Conservation (phyloP, 805 yeast species). For the Ogataea naganishii region DNA sequence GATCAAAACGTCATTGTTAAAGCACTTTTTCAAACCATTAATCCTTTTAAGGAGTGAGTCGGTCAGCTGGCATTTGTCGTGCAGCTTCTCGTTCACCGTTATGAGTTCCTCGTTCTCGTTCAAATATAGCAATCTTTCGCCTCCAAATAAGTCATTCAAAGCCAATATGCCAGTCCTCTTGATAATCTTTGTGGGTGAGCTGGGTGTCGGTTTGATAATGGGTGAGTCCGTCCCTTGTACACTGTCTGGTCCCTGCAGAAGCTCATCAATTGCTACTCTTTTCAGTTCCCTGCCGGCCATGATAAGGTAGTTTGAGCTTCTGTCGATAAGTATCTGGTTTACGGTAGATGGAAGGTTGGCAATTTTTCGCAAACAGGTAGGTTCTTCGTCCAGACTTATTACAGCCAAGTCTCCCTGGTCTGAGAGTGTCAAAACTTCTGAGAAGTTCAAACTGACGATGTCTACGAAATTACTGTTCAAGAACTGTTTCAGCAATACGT, state of each 20-base stretch:
- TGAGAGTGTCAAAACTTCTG: constrained; percentile 28
- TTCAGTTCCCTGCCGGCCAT: constrained; percentile 10
- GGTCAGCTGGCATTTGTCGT: constrained; percentile 15
- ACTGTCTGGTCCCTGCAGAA: constrained; percentile 4
- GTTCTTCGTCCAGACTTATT: constrained; percentile 17
- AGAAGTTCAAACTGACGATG: constrained; percentile 23
- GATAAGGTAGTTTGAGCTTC: constrained; percentile 8
- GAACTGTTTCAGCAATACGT: constrained; percentile 42
- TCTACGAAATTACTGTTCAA: constrained; percentile 43
- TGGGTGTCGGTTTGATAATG: constrained; percentile 13
- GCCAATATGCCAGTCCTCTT: constrained; percentile 25
- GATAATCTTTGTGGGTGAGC: constrained; percentile 19
- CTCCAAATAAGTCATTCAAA: constrained; percentile 17
- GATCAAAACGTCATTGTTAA: constrained; percentile 22
- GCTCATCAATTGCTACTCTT: constrained; percentile 9
- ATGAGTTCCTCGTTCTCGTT: constrained; percentile 28
- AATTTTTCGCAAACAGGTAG: constrained; percentile 11
- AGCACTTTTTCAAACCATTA: constrained; percentile 29
- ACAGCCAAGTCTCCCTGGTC: constrained; percentile 26
- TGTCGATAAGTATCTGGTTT: constrained; percentile 16
- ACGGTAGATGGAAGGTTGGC: constrained; percentile 9
- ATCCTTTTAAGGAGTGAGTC: constrained; percentile 29
- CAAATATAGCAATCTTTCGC: constrained; percentile 22
- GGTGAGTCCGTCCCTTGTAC: not conserved
- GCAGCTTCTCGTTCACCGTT: constrained; percentile 15